A percentile compares a stretch with the other conserved stretches of the same genome.
These are phyloP conservation scores for Suillus discolor DNA, from an alignment of 768 basidiomycete genomes.

Conservation along the genomic window DNA sequence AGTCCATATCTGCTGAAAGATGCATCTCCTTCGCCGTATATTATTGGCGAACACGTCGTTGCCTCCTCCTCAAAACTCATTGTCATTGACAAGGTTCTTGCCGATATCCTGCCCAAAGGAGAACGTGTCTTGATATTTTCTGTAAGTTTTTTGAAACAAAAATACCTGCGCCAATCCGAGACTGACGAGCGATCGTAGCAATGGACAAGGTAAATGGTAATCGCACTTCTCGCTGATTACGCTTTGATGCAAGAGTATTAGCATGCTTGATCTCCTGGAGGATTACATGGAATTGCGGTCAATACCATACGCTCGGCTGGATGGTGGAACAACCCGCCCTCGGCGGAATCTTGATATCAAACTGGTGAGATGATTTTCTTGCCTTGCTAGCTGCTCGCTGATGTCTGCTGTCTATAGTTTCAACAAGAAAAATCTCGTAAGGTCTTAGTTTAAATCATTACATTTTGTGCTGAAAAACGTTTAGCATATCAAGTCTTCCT, in stretches of 20 bases:
- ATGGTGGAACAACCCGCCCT: constrained; percentile 55
- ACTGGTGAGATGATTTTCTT: constrained; percentile 39
- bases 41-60: constrained; percentile 56
- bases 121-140: constrained; percentile 73
- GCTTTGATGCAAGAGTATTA: constrained; percentile 17
- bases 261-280: constrained; percentile 71
- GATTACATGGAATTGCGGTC: constrained; percentile 64
- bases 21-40: constrained; percentile 51
- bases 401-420: constrained; percentile 38
- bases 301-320: constrained; percentile 62
- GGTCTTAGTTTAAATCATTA: constrained; percentile 17
- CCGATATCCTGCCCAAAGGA: constrained; percentile 56
- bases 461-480: constrained; percentile 8
- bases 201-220: constrained; percentile 50
- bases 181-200: constrained; percentile 41
- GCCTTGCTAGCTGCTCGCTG: background rate
- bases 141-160: constrained; percentile 34
- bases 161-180: background rate
- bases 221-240: background rate
- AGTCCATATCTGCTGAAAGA: constrained; percentile 57
- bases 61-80: constrained; percentile 59
- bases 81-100: constrained; percentile 59
- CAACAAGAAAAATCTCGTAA: constrained; percentile 60
- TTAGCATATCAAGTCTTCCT: constrained; percentile 68
- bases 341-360: constrained; percentile 60